Evolutionary conservation across 192 early-diverging fungal species (phyloP), one percentile per base, ranked within the genome.

Genomic region (Coemansia reversa): DNA sequence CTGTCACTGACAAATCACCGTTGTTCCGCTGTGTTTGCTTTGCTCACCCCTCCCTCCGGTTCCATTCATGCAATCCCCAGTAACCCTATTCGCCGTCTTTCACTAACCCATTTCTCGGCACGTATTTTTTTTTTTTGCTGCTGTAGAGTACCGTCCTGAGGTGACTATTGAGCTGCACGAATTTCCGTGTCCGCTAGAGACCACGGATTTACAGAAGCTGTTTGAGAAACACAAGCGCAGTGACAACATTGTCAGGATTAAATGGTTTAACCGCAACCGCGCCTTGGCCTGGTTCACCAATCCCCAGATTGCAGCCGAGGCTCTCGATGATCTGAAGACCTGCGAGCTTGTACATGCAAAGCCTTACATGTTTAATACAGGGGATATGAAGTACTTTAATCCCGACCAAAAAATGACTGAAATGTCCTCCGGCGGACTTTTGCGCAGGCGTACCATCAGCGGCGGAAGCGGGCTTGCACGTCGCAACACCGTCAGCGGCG

Each of bases 191-290:
- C 79, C 79, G 27, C 64, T 81, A 25, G 79, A 76, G 62, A 81
- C 79, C 30, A 68, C 70, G 11, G 79, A 81, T 52, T 58, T 81
- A 53, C 79, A 81, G 45, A 64, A 70, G 50, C 67, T 76, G 50
- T 73, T 81, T 58, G 62, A 51, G 14, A 64, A 51, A 27, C 66
- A 81, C 74, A 81, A 76, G 70, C 66, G 65, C 65, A 71, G 66
- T 39, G 74, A 82, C 70, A 82, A 76, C 74, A 82, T 82, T 42
- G 74, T 76, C n/a, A 59, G 79, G 53, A 82, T 82, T 66, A 76
- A 76, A 64, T 82, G 79, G 79, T 82, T 82, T 62, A 82, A 82
- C 71, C 70, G 74, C 54, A 82, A 76, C 74, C 70, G 74, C 29
- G 79, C 79, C 5, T 42, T 82, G 35, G 79, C 79, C 19, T 82